Base-by-base conservation (phyloP, 805 yeast genomes). In the Saccharomycopsis capsularis region DNA sequence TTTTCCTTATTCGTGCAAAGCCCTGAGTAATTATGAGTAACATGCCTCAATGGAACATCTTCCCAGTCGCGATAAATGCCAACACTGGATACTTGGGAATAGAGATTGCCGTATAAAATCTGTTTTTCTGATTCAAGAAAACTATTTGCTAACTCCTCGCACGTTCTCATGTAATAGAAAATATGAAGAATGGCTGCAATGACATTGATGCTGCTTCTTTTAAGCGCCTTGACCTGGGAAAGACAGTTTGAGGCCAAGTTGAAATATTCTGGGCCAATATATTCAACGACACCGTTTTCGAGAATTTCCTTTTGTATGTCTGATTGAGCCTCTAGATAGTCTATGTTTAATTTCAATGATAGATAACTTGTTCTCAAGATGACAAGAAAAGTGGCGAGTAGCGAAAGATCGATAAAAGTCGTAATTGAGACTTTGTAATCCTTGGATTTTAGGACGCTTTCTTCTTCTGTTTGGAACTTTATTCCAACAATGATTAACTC, bases 51-150 rank as follows among this genome's bases (percentile, higher is more conserved):
- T 6, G 13, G 18, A 15, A 44, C 30, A 16, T 34, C 24, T 19
- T 25, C 34, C 53, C 53, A 49, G 23, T 49, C 53, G 16, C 40
- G 40, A 16, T 46, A 45, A 7, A 49, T 24, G 15, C 53, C 53
- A 19, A 49, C 21, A 1, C 21, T 19, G 13, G 32, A 3, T 9
- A 49, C 53, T 30, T 22, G 36, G 13, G 40, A 43, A 43, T 37
- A 34, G 19, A 44, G 43, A 3, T 43, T 36, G 3, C 32, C 30
- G 4, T 43, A 24, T 1, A 48, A 18, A 29, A 48, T 42, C 13
- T 25, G 21, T 19, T 25, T n/a, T 25, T 24, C 15, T 11, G 34
- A 19, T 27, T 39, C 51, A 27, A 48, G 38, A 21, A 47, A 22
- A 15, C 50, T 36, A 22, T 48, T 42, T 11, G 48, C 21, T 7